These are phyloP conservation scores for Symbiodinium natans DNA, from an alignment of 73 alveolate genomes.

Conservation along the genomic window DNA sequence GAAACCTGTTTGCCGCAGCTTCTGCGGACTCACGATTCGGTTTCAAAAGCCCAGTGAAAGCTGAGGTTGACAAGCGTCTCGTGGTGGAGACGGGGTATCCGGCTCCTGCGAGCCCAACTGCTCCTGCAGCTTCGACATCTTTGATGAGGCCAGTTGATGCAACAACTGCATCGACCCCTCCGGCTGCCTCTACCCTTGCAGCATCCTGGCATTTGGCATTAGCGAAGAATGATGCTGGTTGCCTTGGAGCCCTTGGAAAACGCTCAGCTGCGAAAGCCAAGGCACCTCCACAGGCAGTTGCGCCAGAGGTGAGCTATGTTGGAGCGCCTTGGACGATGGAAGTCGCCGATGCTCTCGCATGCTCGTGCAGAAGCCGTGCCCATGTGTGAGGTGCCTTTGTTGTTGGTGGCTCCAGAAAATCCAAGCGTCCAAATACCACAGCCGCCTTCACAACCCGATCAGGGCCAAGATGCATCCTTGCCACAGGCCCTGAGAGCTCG, in stretches of 20 bases:
- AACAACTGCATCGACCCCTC: too few species aligned
- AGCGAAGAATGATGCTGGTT: too few species aligned
- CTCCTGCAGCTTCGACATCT: too few species aligned
- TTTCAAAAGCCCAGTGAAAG: too few species aligned
- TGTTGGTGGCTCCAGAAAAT: not conserved
- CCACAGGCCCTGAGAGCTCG: not conserved
- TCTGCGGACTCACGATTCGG: not conserved
- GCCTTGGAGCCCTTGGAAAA: too few species aligned
- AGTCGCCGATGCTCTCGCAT: not conserved
- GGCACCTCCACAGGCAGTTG: not conserved
- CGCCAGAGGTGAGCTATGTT: not conserved
- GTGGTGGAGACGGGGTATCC: not conserved
- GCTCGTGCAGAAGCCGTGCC: not conserved
- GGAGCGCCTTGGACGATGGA: not conserved
- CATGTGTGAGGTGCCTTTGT: not conserved
- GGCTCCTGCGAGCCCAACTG: not conserved
- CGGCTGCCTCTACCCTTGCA: too few species aligned
- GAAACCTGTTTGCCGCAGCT: too few species aligned
- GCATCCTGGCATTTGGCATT: too few species aligned
- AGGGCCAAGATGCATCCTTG: not conserved
- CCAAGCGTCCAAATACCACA: not conserved
- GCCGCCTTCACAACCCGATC: not conserved
- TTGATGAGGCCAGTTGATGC: too few species aligned
- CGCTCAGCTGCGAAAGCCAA: too few species aligned
- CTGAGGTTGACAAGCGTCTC: not conserved